Base-by-base conservation (phyloP, 192 early-diverging fungal species). In the Backusella tuberculispora region DNA sequence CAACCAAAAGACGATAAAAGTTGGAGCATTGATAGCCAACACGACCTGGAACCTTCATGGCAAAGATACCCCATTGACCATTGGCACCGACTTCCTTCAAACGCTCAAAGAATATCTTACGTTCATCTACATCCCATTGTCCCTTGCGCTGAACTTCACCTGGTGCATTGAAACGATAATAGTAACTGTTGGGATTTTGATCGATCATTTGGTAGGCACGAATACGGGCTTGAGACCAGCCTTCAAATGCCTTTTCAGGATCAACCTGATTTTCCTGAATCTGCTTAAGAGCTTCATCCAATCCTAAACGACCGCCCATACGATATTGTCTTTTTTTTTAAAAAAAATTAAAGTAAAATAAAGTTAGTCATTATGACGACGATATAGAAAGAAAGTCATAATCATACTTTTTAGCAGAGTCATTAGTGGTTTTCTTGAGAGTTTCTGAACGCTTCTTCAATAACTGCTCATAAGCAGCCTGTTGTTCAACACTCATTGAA, bases 11-110 rank as follows among this genome's bases (percentile, higher is more conserved):
- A 38, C 97, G 90, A 82, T 98, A 98, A 83, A 96, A 98, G 85
- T 97, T 98, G 29, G 97, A 96, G 80, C 97, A 98, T 91, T 95
- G 97, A 80, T 98, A 98, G 13, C 97, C 97, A 44, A 98, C 97
- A 56, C 97, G 90, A 29, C 97, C 97, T 13, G 97, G 95, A 45
- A 98, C 94, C 6, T 93, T 88, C 91, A 96, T 96, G 29, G 95
- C 96, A 81, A 98, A 98, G 48, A 97, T 91, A 34, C 97, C 96
- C 96, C 97, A 98, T 80, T 98, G 96, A 10, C 97, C 96, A 76
- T 96, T 95, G 24, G 95, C 95, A 6, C 97, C 97, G 34, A 96
- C 86, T 78, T 97, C 95, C 46, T 85, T 81, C 73, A 98, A 80
- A 29, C 96, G 87, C 60, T 91, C 81, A 73, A 96, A 91, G 80